phyloP scores from a whole-genome alignment of 1,139 yeast species.

The Geotrichum histeridarum region DNA sequence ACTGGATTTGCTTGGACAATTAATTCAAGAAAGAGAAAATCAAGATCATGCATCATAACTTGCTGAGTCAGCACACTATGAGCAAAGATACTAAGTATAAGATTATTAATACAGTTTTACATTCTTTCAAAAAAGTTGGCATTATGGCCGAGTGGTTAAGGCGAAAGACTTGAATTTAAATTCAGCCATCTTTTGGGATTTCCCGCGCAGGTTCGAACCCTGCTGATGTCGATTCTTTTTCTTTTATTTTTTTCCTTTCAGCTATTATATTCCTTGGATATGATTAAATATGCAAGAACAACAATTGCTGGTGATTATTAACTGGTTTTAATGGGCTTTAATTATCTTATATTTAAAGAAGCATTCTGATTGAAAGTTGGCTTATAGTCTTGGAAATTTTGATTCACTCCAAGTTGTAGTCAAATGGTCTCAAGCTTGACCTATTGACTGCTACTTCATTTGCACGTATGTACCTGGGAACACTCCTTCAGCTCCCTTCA shows the following conservation, averaged over 20 bases:
- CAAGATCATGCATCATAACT: no score
- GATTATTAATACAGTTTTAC: no score
- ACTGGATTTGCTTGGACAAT: no score
- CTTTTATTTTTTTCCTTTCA: background rate
- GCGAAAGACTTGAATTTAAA: constrained; percentile 3
- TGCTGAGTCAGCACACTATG: no score
- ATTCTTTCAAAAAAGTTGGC: background rate
- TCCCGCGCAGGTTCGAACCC: constrained; percentile 19
- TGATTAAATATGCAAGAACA: no score
- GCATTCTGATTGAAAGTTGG: no score
- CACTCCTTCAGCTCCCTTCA: constrained; percentile 80
- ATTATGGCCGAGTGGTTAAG: constrained; percentile 11
- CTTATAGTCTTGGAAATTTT: no score
- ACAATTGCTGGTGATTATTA: no score
- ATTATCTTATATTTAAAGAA: no score
- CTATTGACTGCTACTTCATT: constrained; percentile 33
- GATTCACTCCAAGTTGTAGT: background rate
- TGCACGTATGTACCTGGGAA: constrained; percentile 98
- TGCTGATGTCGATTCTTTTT: constrained; percentile 13
- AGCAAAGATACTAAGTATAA: no score
- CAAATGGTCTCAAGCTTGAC: background rate
- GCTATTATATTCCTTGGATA: background rate
- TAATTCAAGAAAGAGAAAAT: no score
- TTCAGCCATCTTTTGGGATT: constrained; percentile 7
- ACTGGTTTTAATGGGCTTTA: no score